Evolutionary conservation across 768 basidiomycete species (phyloP).

Genomic region (Naematelia aurantialba): DNA sequence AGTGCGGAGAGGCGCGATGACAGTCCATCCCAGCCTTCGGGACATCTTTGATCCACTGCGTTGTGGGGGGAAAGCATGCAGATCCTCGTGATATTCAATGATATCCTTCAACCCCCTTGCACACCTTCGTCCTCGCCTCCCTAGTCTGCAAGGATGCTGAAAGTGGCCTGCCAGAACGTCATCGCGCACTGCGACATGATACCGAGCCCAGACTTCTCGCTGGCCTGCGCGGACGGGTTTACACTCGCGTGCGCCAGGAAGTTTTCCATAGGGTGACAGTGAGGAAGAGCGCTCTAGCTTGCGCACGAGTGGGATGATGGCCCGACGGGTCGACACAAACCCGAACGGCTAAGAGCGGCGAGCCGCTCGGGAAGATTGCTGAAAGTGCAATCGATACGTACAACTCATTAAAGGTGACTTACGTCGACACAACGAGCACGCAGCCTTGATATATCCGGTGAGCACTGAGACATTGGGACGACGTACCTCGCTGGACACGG

Average conservation of each 20-base stretch:
- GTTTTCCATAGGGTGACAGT: slow-evolving; percentile 42
- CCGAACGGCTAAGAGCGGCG: slow-evolving; percentile 79
- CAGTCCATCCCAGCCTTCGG: neutral
- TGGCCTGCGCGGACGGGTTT: slow-evolving; percentile 4
- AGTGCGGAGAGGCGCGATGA: too few relatives aligned
- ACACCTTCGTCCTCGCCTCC: slow-evolving; percentile 9
- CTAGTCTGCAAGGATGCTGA: neutral
- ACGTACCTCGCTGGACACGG: slow-evolving; percentile 30
- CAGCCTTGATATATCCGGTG: slow-evolving; percentile 74
- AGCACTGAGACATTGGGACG: slow-evolving; percentile 48
- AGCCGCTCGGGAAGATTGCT: slow-evolving; percentile 87
- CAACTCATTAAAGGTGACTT: slow-evolving; percentile 48
- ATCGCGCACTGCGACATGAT: slow-evolving; percentile 7
- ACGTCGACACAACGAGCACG: slow-evolving; percentile 72
- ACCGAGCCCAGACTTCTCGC: neutral
- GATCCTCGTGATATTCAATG: too few relatives aligned
- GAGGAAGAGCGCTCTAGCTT: slow-evolving; percentile 42
- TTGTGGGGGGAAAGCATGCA: slow-evolving; percentile 51
- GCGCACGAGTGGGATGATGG: slow-evolving; percentile 68
- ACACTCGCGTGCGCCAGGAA: slow-evolving; percentile 12
- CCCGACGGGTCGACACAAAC: slow-evolving; percentile 89
- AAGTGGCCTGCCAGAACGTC: slow-evolving; percentile 14
- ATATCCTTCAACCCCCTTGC: too few relatives aligned
- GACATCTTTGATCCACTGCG: slow-evolving; percentile 22
- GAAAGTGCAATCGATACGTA: neutral